Base-by-base conservation (phyloP, 805 yeast genomes). In the Candida pseudofarinosa region DNA sequence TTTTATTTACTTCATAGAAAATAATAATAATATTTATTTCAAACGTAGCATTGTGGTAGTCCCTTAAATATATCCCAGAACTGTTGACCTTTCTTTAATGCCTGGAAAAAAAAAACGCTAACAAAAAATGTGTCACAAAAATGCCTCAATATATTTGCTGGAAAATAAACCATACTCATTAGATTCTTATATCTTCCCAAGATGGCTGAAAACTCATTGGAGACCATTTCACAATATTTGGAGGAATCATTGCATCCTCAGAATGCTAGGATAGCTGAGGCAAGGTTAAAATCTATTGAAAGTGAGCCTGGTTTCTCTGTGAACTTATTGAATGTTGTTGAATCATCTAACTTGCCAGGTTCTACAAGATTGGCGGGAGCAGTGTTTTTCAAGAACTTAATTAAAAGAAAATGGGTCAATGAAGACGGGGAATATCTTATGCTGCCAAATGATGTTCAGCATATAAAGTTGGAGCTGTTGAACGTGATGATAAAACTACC, bases 401-500 rank as follows among this genome's bases (percentile, higher is more conserved):
- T 93, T 49, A 83, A 79, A 54, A 71, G 97, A 40, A 83, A 77
- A 53, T 93, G 97, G 97, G 82, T 85, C 39, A 89, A 89, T 62
- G 96, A 88, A 51, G 85, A 87, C 41, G 98, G 99, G 4, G 76
- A 76, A 39, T 83, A 93, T 58, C 56, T 81, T 44, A 68, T 90
- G 20, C 72, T 82, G 1, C 46, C 56, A 0, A 64, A 67, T 4
- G 96, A 90, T 56, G 85, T 85, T 1, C 70, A 63, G 4, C 67
- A 82, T 36, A 77, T 93, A 50, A 90, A 90, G 59, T 43, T 63
- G 7, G 93, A 88, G 57, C 86, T 93, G 49, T 76, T 93, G 39
- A 80, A 82, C n/a, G 69, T 90, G 47, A 89, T 93, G 98, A 83
- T 90, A 47, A 62, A 78, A 31, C 69, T 89, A 39, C 96, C 97